A percentile compares a stretch with the other conserved stretches of the same genome.
Conservation (phyloP, 2,329 filamentous ascomycete species). For the Aspergillus alliaceus region DNA sequence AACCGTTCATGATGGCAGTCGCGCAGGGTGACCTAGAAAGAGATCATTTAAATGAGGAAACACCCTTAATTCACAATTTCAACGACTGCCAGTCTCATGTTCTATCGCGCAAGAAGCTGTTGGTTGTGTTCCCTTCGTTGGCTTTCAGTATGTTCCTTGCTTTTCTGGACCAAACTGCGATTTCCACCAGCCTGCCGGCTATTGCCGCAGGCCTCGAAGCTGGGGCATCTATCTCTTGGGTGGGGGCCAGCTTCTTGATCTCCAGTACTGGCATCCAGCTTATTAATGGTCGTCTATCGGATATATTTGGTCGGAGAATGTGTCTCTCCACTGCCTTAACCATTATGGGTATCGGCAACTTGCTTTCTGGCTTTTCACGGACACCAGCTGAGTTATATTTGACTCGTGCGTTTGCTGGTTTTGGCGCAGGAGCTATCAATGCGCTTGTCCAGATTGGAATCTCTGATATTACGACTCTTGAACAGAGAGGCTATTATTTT, state of each 20-base stretch:
- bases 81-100: neutral
- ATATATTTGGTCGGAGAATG: neutral
- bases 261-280: neutral
- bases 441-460: neutral
- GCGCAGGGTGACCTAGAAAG: too few species aligned
- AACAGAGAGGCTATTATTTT: neutral
- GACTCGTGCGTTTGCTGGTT: neutral
- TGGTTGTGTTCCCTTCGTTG: neutral
- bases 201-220: neutral
- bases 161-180: neutral
- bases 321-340: neutral
- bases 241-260: neutral
- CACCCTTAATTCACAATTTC: too few species aligned
- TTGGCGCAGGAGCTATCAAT: neutral
- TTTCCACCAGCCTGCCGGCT: neutral
- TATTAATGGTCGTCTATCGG: neutral
- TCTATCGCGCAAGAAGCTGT: neutral
- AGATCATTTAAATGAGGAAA: too few species aligned
- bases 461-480: neutral
- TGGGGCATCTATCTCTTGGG: neutral
- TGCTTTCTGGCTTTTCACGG: neutral
- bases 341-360: neutral
- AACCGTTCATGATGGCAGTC: too few species aligned
- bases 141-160: neutral
- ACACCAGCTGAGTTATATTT: neutral